These are phyloP conservation scores for Lactifluus pinguis DNA, from an alignment of 768 basidiomycete species.

Conservation along the genomic window DNA sequence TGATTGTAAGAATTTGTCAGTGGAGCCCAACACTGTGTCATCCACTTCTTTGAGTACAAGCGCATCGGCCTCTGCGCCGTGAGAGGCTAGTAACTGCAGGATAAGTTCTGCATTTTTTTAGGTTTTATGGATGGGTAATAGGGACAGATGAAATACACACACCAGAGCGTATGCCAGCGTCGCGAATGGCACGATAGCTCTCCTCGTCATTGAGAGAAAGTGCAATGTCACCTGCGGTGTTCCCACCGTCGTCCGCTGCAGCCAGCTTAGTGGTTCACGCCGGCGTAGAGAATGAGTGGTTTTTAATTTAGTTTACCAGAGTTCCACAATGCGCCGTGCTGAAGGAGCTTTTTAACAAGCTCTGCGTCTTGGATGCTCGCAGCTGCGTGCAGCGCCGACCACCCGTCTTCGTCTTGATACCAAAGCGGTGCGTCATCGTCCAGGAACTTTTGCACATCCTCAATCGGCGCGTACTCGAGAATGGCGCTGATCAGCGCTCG, in stretches of 20 bases:
- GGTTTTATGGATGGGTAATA: too few species aligned
- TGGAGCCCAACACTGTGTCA: constrained; percentile 49
- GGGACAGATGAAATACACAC: constrained; percentile 19
- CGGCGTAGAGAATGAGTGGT: constrained; percentile 17
- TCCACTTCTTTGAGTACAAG: constrained; percentile 44
- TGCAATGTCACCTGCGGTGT: constrained; percentile 87
- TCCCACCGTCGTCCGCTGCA: constrained; percentile 64
- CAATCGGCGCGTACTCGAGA: constrained; percentile 37
- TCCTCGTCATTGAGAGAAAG: constrained; percentile 71
- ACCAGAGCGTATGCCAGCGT: constrained; percentile 91
- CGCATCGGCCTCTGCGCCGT: constrained; percentile 25
- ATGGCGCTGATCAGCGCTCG: constrained; percentile 51
- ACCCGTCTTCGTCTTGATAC: constrained; percentile 79
- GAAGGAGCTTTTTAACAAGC: constrained; percentile 59
- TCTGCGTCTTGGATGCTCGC: constrained; percentile 58
- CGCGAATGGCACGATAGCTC: constrained; percentile 74
- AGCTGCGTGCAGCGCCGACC: constrained; percentile 81
- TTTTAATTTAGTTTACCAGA: constrained; percentile 40
- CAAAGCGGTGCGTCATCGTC: constrained; percentile 72
- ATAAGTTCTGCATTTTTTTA: constrained; percentile 48
- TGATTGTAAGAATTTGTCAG: constrained; percentile 61
- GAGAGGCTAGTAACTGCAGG: constrained; percentile 50
- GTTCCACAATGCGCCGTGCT: constrained; percentile 90
- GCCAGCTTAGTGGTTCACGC: background rate
- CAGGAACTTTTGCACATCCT: constrained; percentile 41